A percentile compares a stretch with the other conserved stretches of the same genome.
Conservation (phyloP, 2,329 filamentous ascomycete genomes). For the Talaromyces sp. region DNA sequence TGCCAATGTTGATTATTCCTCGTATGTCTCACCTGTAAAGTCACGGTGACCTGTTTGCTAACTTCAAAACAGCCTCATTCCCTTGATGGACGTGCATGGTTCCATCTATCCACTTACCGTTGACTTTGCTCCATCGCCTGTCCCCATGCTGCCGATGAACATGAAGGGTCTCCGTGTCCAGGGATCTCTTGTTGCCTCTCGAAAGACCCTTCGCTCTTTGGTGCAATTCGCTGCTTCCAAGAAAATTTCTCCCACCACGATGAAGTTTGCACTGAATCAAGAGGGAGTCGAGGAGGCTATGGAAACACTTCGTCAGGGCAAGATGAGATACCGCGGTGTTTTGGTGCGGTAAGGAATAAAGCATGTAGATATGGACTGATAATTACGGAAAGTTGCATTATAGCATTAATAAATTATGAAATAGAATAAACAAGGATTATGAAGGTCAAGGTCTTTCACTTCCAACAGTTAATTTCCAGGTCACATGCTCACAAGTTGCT, state of each 20-base stretch:
- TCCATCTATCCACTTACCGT: constrained; percentile 31
- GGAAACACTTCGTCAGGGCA: constrained; percentile 49
- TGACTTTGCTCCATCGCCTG: constrained; percentile 20
- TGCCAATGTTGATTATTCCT: constrained; percentile 27
- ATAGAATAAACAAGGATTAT: too few relatives aligned
- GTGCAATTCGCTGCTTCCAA: constrained; percentile 66
- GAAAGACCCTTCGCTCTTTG: constrained; percentile 61
- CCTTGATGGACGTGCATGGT: constrained; percentile 28
- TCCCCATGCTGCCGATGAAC: constrained; percentile 43
- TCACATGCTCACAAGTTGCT: too few relatives aligned
- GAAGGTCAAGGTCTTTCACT: too few relatives aligned
- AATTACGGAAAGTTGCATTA: background rate
- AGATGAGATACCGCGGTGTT: constrained; percentile 53
- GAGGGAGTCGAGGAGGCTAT: constrained; percentile 38
- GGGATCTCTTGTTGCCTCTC: constrained; percentile 66
- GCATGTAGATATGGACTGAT: background rate
- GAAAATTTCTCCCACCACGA: constrained; percentile 64
- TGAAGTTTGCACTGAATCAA: constrained; percentile 62
- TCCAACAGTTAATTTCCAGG: too few relatives aligned
- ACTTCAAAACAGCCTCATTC: constrained; percentile 23
- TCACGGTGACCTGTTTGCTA: constrained; percentile 2
- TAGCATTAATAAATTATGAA: too few relatives aligned
- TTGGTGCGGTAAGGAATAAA: constrained; percentile 31
- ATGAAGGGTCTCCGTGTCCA: constrained; percentile 61
- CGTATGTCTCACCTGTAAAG: constrained; percentile 22